Percentiles rank a stretch among this genome's conserved stretches.
Conservation (phyloP, 208 protist genomes). For the Trypanosoma scelopori region DNA sequence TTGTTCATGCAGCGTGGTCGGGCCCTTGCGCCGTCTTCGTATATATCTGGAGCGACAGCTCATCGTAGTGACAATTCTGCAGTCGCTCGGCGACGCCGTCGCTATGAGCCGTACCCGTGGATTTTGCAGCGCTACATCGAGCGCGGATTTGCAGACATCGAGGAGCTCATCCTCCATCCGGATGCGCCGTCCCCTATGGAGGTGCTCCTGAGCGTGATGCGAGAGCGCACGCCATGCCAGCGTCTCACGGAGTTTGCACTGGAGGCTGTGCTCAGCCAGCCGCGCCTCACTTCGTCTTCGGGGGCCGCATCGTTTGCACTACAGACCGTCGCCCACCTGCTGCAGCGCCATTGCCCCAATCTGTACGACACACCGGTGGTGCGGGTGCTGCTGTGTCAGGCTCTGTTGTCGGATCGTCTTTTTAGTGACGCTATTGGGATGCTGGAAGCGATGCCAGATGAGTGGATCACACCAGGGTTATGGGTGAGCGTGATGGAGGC, state of each 20-base stretch:
- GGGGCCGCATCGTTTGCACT: slow-evolving; percentile 30
- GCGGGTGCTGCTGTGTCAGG: slow-evolving; percentile 52
- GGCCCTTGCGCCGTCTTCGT: neutral
- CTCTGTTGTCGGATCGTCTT: slow-evolving; percentile 39
- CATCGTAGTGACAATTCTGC: slow-evolving; percentile 2
- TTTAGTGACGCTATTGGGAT: slow-evolving; percentile 48
- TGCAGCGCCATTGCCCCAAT: slow-evolving; percentile 23
- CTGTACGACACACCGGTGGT: slow-evolving; percentile 47
- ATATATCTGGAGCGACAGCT: slow-evolving; percentile 11
- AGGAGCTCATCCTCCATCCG: slow-evolving; percentile 51
- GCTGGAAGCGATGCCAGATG: slow-evolving; percentile 38
- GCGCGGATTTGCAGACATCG: slow-evolving; percentile 41
- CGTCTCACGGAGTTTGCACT: slow-evolving; percentile 47
- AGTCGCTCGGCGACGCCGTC: slow-evolving; percentile 24
- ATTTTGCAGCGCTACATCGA: slow-evolving; percentile 65
- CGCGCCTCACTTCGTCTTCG: slow-evolving; percentile 25
- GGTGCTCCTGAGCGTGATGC: slow-evolving; percentile 50
- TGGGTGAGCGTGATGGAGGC: slow-evolving; percentile 53
- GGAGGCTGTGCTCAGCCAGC: slow-evolving; percentile 27
- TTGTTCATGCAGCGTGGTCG: slow-evolving; percentile 8
- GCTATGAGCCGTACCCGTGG: slow-evolving; percentile 58
- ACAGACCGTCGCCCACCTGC: slow-evolving; percentile 21
- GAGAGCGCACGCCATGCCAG: slow-evolving; percentile 44
- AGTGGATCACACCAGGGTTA: slow-evolving; percentile 52
- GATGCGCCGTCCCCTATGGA: slow-evolving; percentile 60